Evolutionary conservation across 129 eudicot species (phyloP).

Genomic region (Centella asiatica): DNA sequence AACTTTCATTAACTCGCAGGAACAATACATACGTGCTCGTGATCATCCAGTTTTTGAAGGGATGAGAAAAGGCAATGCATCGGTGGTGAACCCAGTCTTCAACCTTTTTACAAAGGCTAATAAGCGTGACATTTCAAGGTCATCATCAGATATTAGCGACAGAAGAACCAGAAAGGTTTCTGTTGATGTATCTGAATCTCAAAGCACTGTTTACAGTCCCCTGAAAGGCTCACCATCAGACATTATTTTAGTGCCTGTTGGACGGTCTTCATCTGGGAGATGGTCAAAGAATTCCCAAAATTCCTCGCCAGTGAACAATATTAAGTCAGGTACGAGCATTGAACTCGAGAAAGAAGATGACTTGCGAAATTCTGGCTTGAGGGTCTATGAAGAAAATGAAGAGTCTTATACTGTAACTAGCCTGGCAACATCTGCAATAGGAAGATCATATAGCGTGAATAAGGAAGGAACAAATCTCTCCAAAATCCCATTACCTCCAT

Average conservation of each 20-base stretch:
- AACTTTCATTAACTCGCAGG: conserved; percentile 24
- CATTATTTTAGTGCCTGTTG: conserved; percentile 31
- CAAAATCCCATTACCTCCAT: conserved; percentile 50
- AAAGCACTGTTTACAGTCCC: conserved; percentile 19
- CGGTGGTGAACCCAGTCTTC: conserved; percentile 20
- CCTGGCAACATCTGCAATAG: conserved; percentile 10
- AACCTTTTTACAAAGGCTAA: conserved; percentile 23
- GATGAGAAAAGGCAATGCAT: conserved; percentile 48
- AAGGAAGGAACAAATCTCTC: conserved; percentile 21
- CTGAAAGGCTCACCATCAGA: conserved; percentile 29
- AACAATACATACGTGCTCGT: conserved; percentile 45
- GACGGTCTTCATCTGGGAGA: conserved; percentile 31
- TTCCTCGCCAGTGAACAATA: conserved; percentile 19
- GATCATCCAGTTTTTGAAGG: conserved; percentile 65
- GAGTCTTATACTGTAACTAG: conserved; percentile 12
- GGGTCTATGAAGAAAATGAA: conserved; percentile 16
- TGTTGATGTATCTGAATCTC: conserved; percentile 26
- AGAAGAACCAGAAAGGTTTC: conserved; percentile 14
- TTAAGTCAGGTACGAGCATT: conserved; percentile 17
- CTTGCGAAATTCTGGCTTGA: conserved; percentile 9
- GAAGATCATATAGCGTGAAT: conserved; percentile 31
- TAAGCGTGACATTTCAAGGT: conserved; percentile 22
- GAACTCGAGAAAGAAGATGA: conserved; percentile 14
- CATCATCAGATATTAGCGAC: conserved; percentile 43
- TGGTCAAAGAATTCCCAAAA: conserved; percentile 23